These are phyloP conservation scores for Solanum dulcamara DNA, from an alignment of 257 asterid species.

Conservation along the genomic window DNA sequence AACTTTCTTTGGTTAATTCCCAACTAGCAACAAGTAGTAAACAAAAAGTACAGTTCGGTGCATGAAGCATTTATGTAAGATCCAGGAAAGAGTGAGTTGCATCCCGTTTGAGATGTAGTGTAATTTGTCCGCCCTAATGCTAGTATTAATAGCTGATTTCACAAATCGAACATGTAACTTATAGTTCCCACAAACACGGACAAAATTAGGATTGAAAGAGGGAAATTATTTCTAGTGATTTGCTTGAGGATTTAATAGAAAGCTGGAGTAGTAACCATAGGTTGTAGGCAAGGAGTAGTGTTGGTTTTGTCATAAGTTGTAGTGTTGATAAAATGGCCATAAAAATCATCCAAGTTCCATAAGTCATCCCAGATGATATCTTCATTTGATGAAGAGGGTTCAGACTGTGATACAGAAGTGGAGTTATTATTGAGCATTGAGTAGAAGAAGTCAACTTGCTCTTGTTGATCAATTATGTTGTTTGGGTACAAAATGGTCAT, in stretches of 20 bases:
- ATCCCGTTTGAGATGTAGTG: neutral
- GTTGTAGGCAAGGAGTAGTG: neutral
- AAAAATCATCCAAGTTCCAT: constrained; percentile 61
- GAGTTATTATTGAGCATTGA: constrained; percentile 29
- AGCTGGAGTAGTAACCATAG: constrained; percentile 8
- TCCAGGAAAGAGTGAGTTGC: neutral
- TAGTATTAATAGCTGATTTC: neutral
- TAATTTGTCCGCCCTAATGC: neutral
- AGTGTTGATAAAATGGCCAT: constrained; percentile 18
- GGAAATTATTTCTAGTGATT: neutral
- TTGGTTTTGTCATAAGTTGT: constrained; percentile 12
- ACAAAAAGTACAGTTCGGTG: neutral
- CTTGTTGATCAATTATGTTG: neutral
- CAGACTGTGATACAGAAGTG: constrained; percentile 10
- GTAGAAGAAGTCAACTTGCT: constrained; percentile 11
- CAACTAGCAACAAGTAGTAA: neutral
- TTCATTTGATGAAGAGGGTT: constrained; percentile 20
- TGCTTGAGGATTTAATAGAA: constrained; percentile 14
- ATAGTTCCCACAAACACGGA: neutral
- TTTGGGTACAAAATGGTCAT: neutral
- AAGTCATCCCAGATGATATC: constrained; percentile 49
- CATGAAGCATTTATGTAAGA: neutral
- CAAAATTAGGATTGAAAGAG: neutral
- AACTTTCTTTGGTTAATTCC: neutral
- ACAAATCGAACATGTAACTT: neutral